phyloP scores from a whole-genome alignment of 306 rosid genomes.

The Castanea crenata region DNA sequence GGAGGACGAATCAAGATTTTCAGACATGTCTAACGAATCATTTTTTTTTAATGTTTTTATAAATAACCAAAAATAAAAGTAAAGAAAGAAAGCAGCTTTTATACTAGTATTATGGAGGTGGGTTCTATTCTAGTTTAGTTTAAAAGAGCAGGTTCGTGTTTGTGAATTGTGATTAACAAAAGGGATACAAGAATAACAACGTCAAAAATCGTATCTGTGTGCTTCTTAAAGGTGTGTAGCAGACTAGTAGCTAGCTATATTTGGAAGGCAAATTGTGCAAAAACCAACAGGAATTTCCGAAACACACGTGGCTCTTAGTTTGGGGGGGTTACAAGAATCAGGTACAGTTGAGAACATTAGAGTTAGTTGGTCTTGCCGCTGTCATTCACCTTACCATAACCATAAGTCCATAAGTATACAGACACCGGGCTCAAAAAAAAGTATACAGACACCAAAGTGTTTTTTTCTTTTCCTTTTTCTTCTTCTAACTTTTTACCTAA shows the following conservation, averaged over 20 bases:
- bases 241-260: neutral
- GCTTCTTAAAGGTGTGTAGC: neutral
- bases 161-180: neutral
- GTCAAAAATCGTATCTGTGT: neutral
- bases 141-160: neutral
- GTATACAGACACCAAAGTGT: too few relatives aligned
- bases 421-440: too few relatives aligned
- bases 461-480: too few relatives aligned
- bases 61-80: neutral
- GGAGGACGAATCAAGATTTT: constrained; percentile 25
- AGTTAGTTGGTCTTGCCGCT: neutral
- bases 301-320: constrained; percentile 13
- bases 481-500: too few relatives aligned
- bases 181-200: too few relatives aligned
- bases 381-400: too few relatives aligned
- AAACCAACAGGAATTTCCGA: neutral
- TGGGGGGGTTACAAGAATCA: neutral
- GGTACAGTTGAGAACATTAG: neutral
- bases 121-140: neutral
- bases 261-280: neutral
- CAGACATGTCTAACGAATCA: constrained; percentile 23
- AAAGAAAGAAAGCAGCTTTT: neutral
- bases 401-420: too few relatives aligned
- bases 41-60: neutral
- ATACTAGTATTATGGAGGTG: neutral